phyloP scores from a whole-genome alignment of 2,329 filamentous ascomycete genomes.

The Hymenoscyphus fructigenus region DNA sequence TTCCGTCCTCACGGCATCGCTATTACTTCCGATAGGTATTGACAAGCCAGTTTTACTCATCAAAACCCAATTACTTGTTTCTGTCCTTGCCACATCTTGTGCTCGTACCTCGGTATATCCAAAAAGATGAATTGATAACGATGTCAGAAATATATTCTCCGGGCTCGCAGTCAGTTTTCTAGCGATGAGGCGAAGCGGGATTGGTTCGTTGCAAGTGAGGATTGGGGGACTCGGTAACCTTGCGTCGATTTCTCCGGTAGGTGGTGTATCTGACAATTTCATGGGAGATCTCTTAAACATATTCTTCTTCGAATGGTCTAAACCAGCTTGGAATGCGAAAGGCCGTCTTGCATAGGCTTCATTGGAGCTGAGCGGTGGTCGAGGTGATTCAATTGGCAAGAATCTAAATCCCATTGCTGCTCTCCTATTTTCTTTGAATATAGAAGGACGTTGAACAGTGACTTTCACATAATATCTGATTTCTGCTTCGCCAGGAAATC shows the following conservation, averaged over 20 bases:
- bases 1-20: conserved; percentile 62
- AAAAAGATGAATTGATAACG: conserved; percentile 78
- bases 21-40: conserved; percentile 64
- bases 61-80: conserved; percentile 74
- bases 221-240: conserved; percentile 84
- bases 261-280: conserved; percentile 46
- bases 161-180: conserved; percentile 70
- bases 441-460: conserved; percentile 83
- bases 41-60: conserved; percentile 69
- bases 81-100: conserved; percentile 69
- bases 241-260: conserved; percentile 74
- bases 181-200: conserved; percentile 78
- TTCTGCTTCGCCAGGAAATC: conserved; percentile 82
- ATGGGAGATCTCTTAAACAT: conserved; percentile 34
- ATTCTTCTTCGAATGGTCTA: conserved; percentile 33
- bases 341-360: conserved; percentile 82
- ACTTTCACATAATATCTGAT: conserved; percentile 94
- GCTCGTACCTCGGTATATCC: conserved; percentile 78
- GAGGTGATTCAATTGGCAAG: conserved; percentile 86
- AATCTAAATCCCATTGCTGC: conserved; percentile 73
- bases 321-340: conserved; percentile 52
- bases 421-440: conserved; percentile 89
- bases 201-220: conserved; percentile 81
- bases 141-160: conserved; percentile 72
- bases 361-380: conserved; percentile 63